These are phyloP conservation scores for Penicillium atrosanguineum DNA, from an alignment of 495 filamentous ascomycete species.

Conservation along the genomic window DNA sequence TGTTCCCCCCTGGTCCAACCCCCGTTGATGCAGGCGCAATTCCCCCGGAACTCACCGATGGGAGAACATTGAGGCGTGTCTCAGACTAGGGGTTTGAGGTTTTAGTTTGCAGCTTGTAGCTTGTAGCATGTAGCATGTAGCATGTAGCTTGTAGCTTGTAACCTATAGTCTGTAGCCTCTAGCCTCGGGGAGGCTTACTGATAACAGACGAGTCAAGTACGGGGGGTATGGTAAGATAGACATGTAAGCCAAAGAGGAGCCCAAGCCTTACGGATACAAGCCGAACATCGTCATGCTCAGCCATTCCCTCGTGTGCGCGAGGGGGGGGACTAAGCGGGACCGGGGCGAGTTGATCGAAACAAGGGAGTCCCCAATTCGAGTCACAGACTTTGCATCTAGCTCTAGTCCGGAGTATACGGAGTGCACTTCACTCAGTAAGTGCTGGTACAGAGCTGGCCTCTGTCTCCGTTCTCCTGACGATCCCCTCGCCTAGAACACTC, in stretches of 20 bases:
- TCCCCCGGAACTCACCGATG: constrained; percentile 12
- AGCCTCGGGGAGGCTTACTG: background rate
- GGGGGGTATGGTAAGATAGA: background rate
- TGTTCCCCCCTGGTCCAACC: background rate
- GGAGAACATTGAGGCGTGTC: background rate
- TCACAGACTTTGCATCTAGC: background rate
- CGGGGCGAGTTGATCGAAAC: constrained; percentile 15
- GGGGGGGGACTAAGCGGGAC: constrained; percentile 6
- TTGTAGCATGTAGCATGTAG: no score
- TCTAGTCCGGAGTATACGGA: constrained; percentile 13
- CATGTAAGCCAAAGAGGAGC: background rate
- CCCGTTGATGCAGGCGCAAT: background rate
- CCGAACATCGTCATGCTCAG: background rate
- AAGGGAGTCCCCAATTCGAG: constrained; percentile 15
- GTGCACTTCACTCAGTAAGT: background rate
- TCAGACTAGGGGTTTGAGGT: background rate
- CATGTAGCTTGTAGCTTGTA: no score
- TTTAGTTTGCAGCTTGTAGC: background rate
- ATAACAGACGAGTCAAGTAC: background rate
- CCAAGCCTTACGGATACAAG: background rate
- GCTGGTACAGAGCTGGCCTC: background rate
- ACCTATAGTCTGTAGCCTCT: no score
- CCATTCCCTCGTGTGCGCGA: background rate
- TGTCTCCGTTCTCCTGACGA: constrained; percentile 15
- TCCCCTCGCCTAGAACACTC: constrained; percentile 15